Evolutionary conservation across 1,139 yeast species (phyloP).

Genomic region (Taphrina sp.): DNA sequence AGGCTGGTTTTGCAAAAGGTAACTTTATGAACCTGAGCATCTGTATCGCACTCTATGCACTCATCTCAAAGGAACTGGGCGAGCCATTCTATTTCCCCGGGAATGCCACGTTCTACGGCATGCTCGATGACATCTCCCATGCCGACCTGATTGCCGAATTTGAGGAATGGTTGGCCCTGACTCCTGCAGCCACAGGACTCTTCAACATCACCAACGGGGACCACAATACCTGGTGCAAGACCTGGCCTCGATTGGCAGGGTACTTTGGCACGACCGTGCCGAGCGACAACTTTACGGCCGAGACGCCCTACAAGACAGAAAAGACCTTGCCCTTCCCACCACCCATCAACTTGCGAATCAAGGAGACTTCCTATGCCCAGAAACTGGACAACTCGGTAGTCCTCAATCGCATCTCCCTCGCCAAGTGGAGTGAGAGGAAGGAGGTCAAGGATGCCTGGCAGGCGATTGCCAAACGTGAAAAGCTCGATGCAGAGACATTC

Average conservation of each 20-base stretch:
- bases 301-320: neutral
- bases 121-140: conserved; percentile 1
- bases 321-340: conserved; percentile 2
- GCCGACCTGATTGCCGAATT: conserved; percentile 13
- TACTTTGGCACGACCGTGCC: conserved; percentile 6
- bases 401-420: neutral
- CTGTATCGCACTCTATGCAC: conserved; percentile 16
- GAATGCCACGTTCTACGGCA: neutral
- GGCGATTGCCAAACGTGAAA: conserved; percentile 1
- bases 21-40: conserved; percentile 5
- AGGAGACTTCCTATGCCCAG: neutral
- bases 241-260: conserved; percentile 22
- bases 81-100: conserved; percentile 5
- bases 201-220: conserved; percentile 16
- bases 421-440: neutral
- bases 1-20: conserved; percentile 8
- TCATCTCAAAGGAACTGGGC: conserved; percentile 6
- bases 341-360: neutral
- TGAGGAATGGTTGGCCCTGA: conserved; percentile 19
- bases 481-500: neutral
- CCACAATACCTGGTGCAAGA: conserved; percentile 9
- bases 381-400: neutral
- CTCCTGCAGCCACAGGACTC: too few species aligned
- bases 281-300: neutral
- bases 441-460: conserved; percentile 6